Evolutionary conservation across 768 basidiomycete genomes (phyloP).

Genomic region (Rhodotorula kratochvilovae): DNA sequence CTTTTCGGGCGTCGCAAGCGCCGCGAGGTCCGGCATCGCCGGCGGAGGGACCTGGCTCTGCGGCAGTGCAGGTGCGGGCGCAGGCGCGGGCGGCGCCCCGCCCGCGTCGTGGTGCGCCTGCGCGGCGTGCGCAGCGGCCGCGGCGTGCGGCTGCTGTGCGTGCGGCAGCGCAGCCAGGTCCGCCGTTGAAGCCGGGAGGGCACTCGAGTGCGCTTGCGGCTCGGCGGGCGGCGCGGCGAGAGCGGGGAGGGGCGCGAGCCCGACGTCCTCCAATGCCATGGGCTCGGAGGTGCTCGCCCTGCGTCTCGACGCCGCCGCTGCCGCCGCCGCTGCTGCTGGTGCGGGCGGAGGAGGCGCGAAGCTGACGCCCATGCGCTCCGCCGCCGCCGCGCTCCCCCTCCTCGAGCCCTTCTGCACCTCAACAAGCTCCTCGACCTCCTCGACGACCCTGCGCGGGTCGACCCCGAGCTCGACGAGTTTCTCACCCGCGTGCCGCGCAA

Average conservation of each 20-base stretch:
- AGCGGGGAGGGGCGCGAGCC: neutral
- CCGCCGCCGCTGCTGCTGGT: neutral
- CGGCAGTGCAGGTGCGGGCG: too few relatives aligned
- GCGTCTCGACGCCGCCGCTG: neutral
- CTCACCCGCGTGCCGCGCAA: conserved; percentile 25
- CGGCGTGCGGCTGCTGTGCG: neutral
- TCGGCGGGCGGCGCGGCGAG: neutral
- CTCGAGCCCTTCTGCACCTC: conserved; percentile 7
- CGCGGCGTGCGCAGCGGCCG: neutral
- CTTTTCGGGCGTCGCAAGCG: conserved; percentile 19
- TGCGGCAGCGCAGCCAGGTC: neutral
- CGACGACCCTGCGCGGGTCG: conserved; percentile 14
- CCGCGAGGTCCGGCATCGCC: conserved; percentile 2
- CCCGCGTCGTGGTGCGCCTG: too few relatives aligned
- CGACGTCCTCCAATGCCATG: conserved; percentile 23
- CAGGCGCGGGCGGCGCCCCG: too few relatives aligned
- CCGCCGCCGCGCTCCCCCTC: neutral
- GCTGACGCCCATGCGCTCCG: neutral
- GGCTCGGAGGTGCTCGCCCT: neutral
- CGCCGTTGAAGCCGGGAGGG: neutral
- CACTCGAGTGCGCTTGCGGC: neutral
- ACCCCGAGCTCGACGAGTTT: conserved; percentile 4
- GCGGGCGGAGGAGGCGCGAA: conserved; percentile 6
- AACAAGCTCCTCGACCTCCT: conserved; percentile 14
- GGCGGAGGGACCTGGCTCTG: too few relatives aligned